phyloP scores from a whole-genome alignment of 1,139 yeast genomes.

The Yamadazyma jaroonii region DNA sequence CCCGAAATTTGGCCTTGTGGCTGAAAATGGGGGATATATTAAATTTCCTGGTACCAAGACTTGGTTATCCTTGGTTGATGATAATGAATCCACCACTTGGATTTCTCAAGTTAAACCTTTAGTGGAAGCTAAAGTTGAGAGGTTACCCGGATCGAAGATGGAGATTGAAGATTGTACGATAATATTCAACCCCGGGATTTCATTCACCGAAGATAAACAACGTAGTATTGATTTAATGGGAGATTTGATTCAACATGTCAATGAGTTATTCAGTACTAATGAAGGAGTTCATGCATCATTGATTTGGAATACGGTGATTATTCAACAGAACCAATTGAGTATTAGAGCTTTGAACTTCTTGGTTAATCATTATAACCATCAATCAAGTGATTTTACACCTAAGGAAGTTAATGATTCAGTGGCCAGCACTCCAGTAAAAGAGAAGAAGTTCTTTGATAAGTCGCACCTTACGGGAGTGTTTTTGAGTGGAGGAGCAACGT shows the following conservation, averaged over 20 bases:
- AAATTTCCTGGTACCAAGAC: conserved; percentile 49
- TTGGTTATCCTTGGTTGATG: conserved; percentile 69
- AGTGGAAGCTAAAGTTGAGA: conserved; percentile 65
- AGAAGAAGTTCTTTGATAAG: conserved; percentile 5
- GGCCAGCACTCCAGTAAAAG: conserved; percentile 12
- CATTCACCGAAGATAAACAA: conserved; percentile 58
- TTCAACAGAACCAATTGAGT: conserved; percentile 56
- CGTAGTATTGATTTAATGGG: conserved; percentile 72
- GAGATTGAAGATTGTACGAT: conserved; percentile 75
- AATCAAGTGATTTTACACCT: conserved; percentile 22
- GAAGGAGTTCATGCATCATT: conserved; percentile 78
- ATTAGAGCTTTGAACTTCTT: conserved; percentile 53
- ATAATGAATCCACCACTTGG: conserved; percentile 53
- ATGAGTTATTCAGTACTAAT: conserved; percentile 60
- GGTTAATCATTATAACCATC: conserved; percentile 28
- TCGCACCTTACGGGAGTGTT: conserved; percentile 37
- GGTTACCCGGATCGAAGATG: conserved; percentile 75
- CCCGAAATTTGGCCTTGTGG: conserved; percentile 74
- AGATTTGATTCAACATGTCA: conserved; percentile 81
- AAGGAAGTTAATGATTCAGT: conserved; percentile 16
- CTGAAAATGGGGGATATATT: conserved; percentile 84
- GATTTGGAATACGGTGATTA: conserved; percentile 65
- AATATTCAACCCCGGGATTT: conserved; percentile 67
- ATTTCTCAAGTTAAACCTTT: conserved; percentile 58
- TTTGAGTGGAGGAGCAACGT: conserved; percentile 68